Evolutionary conservation across 352 stramenopile genomes (phyloP).

Genomic region (Pythium vanterpoolii): DNA sequence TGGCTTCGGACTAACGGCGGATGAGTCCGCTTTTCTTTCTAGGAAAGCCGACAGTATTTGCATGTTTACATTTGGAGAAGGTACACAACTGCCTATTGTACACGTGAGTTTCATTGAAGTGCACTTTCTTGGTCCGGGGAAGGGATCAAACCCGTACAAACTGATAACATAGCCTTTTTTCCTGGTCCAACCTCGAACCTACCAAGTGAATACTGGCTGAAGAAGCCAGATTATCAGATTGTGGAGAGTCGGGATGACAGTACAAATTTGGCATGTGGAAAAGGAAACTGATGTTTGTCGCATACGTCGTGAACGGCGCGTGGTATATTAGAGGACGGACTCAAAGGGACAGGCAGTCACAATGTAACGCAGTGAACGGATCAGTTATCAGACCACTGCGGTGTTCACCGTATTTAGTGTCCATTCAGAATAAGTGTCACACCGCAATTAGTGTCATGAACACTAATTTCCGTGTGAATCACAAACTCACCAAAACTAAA

Average conservation of each 20-base stretch:
- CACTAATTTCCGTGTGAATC: too few species aligned
- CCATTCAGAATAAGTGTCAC: too few species aligned
- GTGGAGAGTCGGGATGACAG: conserved; percentile 1
- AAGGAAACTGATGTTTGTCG: not conserved
- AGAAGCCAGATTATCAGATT: conserved; percentile 4
- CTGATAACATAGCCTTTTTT: conserved; percentile 1
- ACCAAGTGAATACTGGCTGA: conserved; percentile 7
- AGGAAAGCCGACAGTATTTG: not conserved
- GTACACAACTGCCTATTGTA: conserved; percentile 4
- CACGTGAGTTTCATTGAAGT: conserved; percentile 4
- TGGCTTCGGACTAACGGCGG: not conserved
- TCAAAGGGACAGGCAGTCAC: conserved; percentile 6
- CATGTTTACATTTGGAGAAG: conserved; percentile 15
- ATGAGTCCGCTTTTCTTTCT: not conserved
- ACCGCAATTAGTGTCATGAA: too few species aligned
- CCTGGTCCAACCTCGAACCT: conserved; percentile 4
- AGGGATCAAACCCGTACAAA: conserved; percentile 7
- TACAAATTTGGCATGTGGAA: conserved; percentile 4
- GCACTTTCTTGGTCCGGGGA: not conserved
- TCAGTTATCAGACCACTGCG: not conserved
- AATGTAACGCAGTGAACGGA: conserved; percentile 2
- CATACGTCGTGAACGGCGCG: not conserved
- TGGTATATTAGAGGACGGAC: conserved; percentile 3
- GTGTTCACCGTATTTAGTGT: too few species aligned
- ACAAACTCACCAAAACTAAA: too few species aligned